A percentile compares a stretch with the other conserved stretches of the same genome.
Conservation (phyloP, 805 yeast genomes). For the Wickerhamiella kurtzmanii region DNA sequence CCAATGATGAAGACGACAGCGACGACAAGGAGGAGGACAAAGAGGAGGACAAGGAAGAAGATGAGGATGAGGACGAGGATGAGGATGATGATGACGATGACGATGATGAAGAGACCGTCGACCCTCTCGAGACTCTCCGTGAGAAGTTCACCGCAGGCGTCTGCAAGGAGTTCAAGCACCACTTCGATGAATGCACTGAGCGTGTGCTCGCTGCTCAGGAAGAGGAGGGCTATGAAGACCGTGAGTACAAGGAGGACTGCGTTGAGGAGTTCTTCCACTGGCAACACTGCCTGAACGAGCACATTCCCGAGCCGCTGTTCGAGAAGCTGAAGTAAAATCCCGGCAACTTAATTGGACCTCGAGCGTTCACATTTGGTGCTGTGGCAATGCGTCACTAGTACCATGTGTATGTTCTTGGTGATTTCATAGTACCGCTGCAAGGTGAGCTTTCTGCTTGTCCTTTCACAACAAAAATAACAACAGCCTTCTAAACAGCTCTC, state of each 20-base stretch:
- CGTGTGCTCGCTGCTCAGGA: conserved; percentile 83
- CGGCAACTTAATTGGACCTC: neutral
- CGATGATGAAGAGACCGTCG: conserved; percentile 58
- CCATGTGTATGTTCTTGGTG: neutral
- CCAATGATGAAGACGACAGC: conserved; percentile 28
- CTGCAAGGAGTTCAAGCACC: conserved; percentile 68
- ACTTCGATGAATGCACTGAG: conserved; percentile 87
- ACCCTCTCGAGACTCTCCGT: conserved; percentile 49
- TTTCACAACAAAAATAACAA: too few species aligned
- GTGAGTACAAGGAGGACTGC: conserved; percentile 87
- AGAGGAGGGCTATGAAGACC: conserved; percentile 69
- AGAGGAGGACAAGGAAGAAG: conserved; percentile 28
- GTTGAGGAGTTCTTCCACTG: conserved; percentile 96
- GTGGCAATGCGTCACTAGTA: neutral
- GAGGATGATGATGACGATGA: conserved; percentile 48
- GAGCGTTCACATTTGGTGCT: too few species aligned
- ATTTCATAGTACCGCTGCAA: neutral
- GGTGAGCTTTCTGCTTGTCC: too few species aligned
- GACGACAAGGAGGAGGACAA: conserved; percentile 12
- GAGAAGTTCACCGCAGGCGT: conserved; percentile 38
- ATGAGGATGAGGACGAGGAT: conserved; percentile 36
- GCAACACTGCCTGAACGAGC: conserved; percentile 82
- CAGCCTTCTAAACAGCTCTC: too few species aligned
- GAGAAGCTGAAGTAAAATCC: conserved; percentile 55
- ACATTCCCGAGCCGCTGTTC: conserved; percentile 84